Conservation (phyloP, 1,284 basidiomycete species). For the Sanguinoderma infundibulare region DNA sequence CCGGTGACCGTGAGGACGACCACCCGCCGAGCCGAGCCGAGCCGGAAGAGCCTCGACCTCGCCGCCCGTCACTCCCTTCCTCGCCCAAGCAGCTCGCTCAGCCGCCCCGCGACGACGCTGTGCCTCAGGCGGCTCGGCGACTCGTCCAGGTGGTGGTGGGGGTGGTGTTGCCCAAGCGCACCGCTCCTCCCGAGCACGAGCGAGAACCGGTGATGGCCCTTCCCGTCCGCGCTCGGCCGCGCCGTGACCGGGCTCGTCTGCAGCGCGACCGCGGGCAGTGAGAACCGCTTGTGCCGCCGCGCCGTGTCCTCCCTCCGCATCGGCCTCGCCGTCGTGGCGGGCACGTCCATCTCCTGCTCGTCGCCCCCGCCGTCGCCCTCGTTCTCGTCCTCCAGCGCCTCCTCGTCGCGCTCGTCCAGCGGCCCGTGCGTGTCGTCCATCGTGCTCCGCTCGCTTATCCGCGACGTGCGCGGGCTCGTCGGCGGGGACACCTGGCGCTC, state of each 20-base stretch:
- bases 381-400: constrained; percentile 13
- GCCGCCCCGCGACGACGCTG: constrained; percentile 40
- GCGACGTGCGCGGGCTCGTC: constrained; percentile 33
- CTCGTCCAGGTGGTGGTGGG: constrained; percentile 3
- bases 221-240: constrained; percentile 46
- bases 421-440: constrained; percentile 26
- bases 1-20: no score
- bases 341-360: constrained; percentile 13
- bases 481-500: constrained; percentile 30
- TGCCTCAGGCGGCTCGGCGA: constrained; percentile 27
- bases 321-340: constrained; percentile 28
- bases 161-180: constrained; percentile 6
- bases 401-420: constrained; percentile 30
- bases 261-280: constrained; percentile 71
- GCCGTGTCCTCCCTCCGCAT: constrained; percentile 61
- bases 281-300: constrained; percentile 69
- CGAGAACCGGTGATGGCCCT: constrained; percentile 58
- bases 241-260: constrained; percentile 75
- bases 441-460: constrained; percentile 30
- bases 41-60: neutral
- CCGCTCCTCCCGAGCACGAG: constrained; percentile 52
- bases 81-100: constrained; percentile 43
- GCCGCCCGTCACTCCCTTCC: constrained; percentile 15
- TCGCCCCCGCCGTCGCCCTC: neutral
- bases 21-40: no score